Percentiles rank a stretch among this genome's conserved stretches.
Evolutionary conservation across 129 eudicot genomes (phyloP).

Genomic region (Arctium lappa): DNA sequence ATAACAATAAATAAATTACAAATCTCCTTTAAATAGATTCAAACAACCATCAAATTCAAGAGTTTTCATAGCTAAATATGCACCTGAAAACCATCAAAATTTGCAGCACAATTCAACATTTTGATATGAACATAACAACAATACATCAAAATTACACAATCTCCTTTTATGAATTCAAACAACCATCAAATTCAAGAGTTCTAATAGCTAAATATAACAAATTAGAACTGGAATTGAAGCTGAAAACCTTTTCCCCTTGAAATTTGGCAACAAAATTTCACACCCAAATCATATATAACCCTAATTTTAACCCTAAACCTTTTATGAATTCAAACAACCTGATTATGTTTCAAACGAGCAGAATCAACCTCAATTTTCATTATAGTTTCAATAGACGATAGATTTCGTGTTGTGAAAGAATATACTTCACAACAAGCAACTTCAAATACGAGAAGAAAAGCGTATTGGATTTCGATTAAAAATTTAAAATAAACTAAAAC

Average conservation of each 20-base stretch:
- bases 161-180: neutral
- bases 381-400: neutral
- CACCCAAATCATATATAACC: neutral
- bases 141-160: neutral
- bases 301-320: neutral
- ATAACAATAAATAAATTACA: neutral
- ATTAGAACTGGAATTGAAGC: neutral
- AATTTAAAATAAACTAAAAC: neutral
- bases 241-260: slow-evolving; percentile 1
- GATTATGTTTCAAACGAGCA: neutral
- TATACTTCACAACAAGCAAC: slow-evolving; percentile 18
- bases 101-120: neutral
- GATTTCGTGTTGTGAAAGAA: slow-evolving; percentile 23
- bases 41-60: neutral
- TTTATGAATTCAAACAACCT: neutral
- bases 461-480: neutral
- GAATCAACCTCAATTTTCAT: neutral
- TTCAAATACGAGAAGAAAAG: neutral
- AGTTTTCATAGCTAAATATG: neutral
- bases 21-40: neutral
- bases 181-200: neutral
- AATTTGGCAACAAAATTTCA: slow-evolving; percentile 9
- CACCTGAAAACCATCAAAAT: neutral
- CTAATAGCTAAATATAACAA: neutral
- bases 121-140: neutral